Evolutionary conservation across 2,329 filamentous ascomycete species (phyloP).

Genomic region (Penicillium oxalicum): DNA sequence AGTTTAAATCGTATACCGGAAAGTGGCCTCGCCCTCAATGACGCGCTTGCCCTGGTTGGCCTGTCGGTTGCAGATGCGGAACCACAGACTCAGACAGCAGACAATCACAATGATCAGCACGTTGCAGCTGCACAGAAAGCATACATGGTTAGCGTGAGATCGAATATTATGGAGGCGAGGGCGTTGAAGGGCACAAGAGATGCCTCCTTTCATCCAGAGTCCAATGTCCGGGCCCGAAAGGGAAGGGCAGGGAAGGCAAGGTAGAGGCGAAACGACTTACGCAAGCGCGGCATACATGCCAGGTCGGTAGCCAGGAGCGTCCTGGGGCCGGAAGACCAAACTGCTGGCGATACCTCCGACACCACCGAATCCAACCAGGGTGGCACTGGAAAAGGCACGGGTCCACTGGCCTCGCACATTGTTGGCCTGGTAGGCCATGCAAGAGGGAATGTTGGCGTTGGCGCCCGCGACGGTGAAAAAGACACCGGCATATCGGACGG

Average conservation of each 20-base stretch:
- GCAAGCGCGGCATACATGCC: conserved; percentile 31
- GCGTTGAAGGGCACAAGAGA: not conserved
- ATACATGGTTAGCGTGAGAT: not conserved
- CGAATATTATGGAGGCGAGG: too few relatives aligned
- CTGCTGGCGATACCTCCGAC: conserved; percentile 72
- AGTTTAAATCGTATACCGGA: conserved; percentile 33
- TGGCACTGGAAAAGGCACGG: conserved; percentile 70
- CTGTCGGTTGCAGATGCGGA: conserved; percentile 29
- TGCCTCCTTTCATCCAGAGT: not conserved
- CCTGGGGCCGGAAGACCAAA: conserved; percentile 58
- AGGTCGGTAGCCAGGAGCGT: conserved; percentile 32
- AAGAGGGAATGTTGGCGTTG: conserved; percentile 69
- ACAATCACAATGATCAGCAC: conserved; percentile 30
- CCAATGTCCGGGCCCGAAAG: not conserved
- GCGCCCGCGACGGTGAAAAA: conserved; percentile 71
- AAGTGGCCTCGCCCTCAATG: conserved; percentile 32
- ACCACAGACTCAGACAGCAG: conserved; percentile 25
- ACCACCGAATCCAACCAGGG: conserved; percentile 68
- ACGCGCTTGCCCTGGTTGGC: conserved; percentile 30
- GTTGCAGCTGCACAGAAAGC: conserved; percentile 24
- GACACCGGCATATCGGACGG: conserved; percentile 64
- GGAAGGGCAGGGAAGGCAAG: not conserved
- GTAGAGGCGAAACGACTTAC: conserved; percentile 15
- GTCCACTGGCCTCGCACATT: conserved; percentile 89
- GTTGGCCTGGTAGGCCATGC: conserved; percentile 77